Conservation (phyloP, 352 stramenopile genomes). For the Elongisporangium anandrum region DNA sequence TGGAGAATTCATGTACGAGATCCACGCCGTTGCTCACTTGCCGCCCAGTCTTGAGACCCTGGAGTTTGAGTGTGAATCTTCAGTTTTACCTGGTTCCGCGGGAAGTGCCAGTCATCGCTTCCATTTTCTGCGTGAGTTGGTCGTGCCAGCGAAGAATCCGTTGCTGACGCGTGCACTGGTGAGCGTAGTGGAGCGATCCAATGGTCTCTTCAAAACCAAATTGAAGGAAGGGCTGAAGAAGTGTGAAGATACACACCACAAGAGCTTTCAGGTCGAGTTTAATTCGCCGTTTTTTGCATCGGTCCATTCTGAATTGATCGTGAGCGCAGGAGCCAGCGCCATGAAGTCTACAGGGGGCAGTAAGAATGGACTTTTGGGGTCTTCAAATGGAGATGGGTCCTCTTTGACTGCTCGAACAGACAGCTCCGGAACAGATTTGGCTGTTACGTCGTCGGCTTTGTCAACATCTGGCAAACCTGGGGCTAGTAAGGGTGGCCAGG, state of each 20-base stretch:
- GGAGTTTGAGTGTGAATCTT: constrained; percentile 72
- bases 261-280: constrained; percentile 64
- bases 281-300: constrained; percentile 88
- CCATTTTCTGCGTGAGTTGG: constrained; percentile 73
- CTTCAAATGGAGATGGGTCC: background rate
- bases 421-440: constrained; percentile 5
- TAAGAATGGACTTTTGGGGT: constrained; percentile 1
- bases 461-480: background rate
- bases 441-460: background rate
- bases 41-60: constrained; percentile 73
- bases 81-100: constrained; percentile 4
- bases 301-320: constrained; percentile 44
- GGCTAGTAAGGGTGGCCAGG: constrained; percentile 36
- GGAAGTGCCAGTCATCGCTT: constrained; percentile 12
- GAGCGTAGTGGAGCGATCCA: constrained; percentile 61
- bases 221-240: constrained; percentile 74
- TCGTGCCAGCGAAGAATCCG: constrained; percentile 77
- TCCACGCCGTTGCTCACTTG: constrained; percentile 78
- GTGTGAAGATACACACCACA: constrained; percentile 71
- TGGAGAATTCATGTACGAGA: constrained; percentile 93
- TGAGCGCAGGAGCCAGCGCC: constrained; percentile 15
- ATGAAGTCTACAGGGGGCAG: constrained; percentile 5
- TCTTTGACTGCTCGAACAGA: constrained; percentile 5
- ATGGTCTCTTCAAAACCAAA: constrained; percentile 62
- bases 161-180: constrained; percentile 67